Conservation (phyloP, 352 stramenopile species). For the Pythium dissotocum region DNA sequence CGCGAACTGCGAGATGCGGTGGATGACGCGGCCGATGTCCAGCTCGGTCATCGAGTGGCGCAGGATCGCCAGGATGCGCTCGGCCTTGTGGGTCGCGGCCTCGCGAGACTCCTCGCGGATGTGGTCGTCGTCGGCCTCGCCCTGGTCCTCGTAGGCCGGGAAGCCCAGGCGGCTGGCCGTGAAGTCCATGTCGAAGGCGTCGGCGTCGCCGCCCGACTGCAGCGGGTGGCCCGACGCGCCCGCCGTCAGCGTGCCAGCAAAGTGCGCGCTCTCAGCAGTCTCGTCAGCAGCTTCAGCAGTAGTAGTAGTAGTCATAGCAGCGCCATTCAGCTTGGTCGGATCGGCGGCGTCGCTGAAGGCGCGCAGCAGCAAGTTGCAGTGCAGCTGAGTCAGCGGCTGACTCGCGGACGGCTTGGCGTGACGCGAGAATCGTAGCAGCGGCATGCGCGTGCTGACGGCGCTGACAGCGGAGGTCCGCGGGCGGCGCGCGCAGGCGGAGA, state of each 20-base stretch:
- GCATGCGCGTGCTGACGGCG: not conserved
- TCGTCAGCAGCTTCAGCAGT: too few relatives aligned
- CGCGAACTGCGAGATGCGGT: slow-evolving; percentile 78
- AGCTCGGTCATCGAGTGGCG: slow-evolving; percentile 85
- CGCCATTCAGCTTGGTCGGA: slow-evolving; percentile 9
- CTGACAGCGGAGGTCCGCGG: slow-evolving; percentile 4
- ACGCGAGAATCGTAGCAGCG: not conserved
- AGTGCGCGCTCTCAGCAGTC: slow-evolving; percentile 20
- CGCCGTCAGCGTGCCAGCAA: slow-evolving; percentile 25
- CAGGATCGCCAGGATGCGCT: slow-evolving; percentile 75
- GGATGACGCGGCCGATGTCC: slow-evolving; percentile 79
- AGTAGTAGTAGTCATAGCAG: too few relatives aligned
- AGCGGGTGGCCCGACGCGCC: slow-evolving; percentile 31
- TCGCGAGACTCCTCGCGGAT: slow-evolving; percentile 75
- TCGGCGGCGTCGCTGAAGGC: slow-evolving; percentile 44
- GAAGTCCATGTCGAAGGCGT: slow-evolving; percentile 60
- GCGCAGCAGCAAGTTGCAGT: slow-evolving; percentile 34
- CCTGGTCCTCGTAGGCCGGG: slow-evolving; percentile 46
- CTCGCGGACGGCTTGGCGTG: not conserved
- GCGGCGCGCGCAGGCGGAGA: slow-evolving; percentile 15
- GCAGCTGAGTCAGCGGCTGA: not conserved
- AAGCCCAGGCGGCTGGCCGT: slow-evolving; percentile 77
- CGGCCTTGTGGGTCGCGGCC: slow-evolving; percentile 67
- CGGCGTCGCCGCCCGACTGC: slow-evolving; percentile 22
- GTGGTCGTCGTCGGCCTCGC: slow-evolving; percentile 33